phyloP scores from a whole-genome alignment of 129 eudicot genomes.

The Cynara cardunculus region DNA sequence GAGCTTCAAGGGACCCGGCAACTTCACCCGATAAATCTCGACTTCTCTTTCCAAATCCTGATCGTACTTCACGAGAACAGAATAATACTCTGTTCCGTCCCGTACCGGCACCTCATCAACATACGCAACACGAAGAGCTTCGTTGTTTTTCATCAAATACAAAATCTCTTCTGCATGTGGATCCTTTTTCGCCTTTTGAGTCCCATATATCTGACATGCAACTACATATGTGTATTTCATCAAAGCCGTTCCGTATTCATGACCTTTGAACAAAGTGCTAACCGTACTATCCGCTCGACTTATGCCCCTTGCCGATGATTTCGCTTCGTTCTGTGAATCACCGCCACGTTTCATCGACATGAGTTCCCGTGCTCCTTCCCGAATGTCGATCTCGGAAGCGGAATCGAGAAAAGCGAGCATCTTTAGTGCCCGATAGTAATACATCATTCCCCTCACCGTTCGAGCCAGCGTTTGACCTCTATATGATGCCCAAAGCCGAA shows the following conservation, averaged over 20 bases:
- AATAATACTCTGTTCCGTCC: constrained; percentile 52
- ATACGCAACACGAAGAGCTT: constrained; percentile 93
- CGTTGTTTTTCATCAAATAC: constrained; percentile 70
- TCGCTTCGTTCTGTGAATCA: constrained; percentile 2
- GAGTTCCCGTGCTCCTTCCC: constrained; percentile 66
- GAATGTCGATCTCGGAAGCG: constrained; percentile 83
- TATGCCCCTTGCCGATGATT: constrained; percentile 40
- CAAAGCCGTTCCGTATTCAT: constrained; percentile 69
- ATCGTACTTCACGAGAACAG: constrained; percentile 90
- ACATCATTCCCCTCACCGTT: constrained; percentile 97
- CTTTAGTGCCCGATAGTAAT: constrained; percentile 88
- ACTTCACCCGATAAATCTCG: constrained; percentile 82
- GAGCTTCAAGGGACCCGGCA: constrained; percentile 92
- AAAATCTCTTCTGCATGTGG: constrained; percentile 91
- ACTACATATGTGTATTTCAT: constrained; percentile 92
- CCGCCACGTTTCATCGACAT: constrained; percentile 44
- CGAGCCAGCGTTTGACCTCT: constrained; percentile 91
- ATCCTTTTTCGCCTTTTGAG: constrained; percentile 79
- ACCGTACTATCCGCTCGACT: constrained; percentile 70
- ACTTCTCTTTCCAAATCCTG: constrained; percentile 71
- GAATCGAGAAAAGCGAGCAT: constrained; percentile 97
- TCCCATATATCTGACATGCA: constrained; percentile 92
- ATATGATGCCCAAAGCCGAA: constrained; percentile 91
- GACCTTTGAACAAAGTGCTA: constrained; percentile 62
- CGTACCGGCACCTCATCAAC: constrained; percentile 74